phyloP scores from a whole-genome alignment of 1,139 yeast species.

The Diutina ranongensis region DNA sequence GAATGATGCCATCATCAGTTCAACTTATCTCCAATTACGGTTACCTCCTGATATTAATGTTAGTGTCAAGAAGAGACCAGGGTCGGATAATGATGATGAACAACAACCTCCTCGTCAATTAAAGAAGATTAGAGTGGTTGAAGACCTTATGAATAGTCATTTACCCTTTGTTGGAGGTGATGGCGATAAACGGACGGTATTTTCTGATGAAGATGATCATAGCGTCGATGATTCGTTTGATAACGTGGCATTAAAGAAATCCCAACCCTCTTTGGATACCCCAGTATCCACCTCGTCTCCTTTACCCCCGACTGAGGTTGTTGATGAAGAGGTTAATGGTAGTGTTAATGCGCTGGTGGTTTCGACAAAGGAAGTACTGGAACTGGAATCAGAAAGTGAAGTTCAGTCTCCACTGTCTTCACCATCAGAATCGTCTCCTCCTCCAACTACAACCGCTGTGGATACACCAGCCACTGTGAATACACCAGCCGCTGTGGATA shows the following conservation, averaged over 20 bases:
- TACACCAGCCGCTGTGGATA: background rate
- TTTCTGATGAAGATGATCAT: background rate
- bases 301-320: background rate
- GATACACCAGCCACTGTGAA: background rate
- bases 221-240: background rate
- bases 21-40: background rate
- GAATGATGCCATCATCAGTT: background rate
- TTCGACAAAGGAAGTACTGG: too few relatives aligned
- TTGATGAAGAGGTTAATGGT: background rate
- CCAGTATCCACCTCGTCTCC: background rate
- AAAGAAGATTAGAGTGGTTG: background rate
- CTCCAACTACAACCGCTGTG: background rate
- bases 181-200: background rate
- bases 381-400: too few relatives aligned
- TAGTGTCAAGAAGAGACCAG: background rate
- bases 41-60: conserved; percentile 1
- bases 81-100: background rate
- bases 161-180: conserved; percentile 1
- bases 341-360: too few relatives aligned
- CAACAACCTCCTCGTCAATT: background rate
- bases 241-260: background rate
- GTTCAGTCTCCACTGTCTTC: too few relatives aligned
- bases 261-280: background rate
- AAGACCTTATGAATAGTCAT: background rate
- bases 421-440: background rate